These are phyloP conservation scores for Claviceps purpurea DNA, from an alignment of 2,329 filamentous ascomycete genomes.

Conservation along the genomic window DNA sequence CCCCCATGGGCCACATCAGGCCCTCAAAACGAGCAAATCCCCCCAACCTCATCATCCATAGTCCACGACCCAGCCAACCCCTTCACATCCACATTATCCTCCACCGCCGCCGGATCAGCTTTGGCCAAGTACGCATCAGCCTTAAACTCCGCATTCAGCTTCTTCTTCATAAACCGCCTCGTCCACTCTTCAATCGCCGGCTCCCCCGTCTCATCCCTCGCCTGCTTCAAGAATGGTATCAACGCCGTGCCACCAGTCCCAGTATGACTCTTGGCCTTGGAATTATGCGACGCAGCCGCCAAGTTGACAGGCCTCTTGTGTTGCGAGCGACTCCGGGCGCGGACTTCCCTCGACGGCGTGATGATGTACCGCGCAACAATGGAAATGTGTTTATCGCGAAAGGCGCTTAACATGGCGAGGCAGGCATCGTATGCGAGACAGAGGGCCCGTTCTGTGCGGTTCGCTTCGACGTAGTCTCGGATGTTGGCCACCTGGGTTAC, in stretches of 20 bases:
- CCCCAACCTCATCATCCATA: conserved; percentile 68
- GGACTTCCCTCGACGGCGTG: conserved; percentile 65
- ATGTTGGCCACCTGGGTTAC: conserved; percentile 75
- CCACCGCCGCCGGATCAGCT: conserved; percentile 25
- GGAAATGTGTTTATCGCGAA: conserved; percentile 90
- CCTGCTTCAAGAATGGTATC: conserved; percentile 94
- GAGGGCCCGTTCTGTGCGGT: conserved; percentile 50
- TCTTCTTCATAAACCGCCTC: conserved; percentile 41
- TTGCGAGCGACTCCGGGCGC: conserved; percentile 47
- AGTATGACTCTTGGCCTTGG: conserved; percentile 49
- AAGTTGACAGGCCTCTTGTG: conserved; percentile 46
- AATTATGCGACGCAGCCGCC: conserved; percentile 40
- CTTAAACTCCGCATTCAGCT: conserved; percentile 33
- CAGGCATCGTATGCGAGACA: conserved; percentile 82
- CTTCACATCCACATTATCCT: conserved; percentile 34
- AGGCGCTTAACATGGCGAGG: conserved; percentile 51
- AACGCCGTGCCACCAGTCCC: conserved; percentile 89
- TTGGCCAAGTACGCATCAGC: conserved; percentile 47
- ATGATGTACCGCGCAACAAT: conserved; percentile 96
- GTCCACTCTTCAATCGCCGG: conserved; percentile 63
- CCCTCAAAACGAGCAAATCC: conserved; percentile 39
- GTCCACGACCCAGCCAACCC: conserved; percentile 79
- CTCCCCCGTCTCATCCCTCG: conserved; percentile 88
- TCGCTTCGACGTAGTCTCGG: conserved; percentile 59
- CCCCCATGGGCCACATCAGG: too few species aligned